Conservation (phyloP, 176 grass and related monocot species). For the Juncus effusus region DNA sequence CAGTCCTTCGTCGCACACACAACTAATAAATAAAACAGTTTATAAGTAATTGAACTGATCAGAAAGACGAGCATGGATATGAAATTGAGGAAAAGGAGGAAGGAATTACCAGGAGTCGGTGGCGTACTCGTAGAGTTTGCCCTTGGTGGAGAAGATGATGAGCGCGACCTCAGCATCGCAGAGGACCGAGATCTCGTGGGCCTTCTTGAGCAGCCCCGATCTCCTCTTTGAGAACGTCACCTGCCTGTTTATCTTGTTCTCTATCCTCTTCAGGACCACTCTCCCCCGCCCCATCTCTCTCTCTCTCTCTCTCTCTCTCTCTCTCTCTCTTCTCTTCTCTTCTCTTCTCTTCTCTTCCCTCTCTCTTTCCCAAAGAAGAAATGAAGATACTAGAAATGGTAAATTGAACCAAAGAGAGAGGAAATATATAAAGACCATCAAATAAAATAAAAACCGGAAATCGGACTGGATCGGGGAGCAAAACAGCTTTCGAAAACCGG, state of each 20-base stretch:
- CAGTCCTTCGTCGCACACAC: background rate
- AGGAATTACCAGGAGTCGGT: conserved; percentile 45
- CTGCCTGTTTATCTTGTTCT: conserved; percentile 95
- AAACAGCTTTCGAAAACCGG: conserved; percentile 23
- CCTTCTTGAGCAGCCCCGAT: conserved; percentile 85
- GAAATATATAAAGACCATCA: conserved; percentile 11
- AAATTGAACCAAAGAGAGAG: background rate
- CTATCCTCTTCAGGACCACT: conserved; percentile 94
- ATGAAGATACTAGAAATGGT: no score
- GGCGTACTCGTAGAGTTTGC: conserved; percentile 88
- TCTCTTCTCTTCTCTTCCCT: no score
- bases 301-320: no score
- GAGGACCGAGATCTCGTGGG: conserved; percentile 88
- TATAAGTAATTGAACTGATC: background rate
- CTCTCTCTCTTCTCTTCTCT: conserved; percentile 39
- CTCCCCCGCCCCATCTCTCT: conserved; percentile 75
- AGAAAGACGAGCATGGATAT: background rate
- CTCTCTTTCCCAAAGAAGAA: no score
- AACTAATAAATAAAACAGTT: background rate
- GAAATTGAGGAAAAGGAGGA: background rate
- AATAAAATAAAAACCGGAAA: conserved; percentile 16
- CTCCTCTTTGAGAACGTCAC: conserved; percentile 92
- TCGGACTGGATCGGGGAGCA: conserved; percentile 20
- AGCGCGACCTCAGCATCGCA: conserved; percentile 88
- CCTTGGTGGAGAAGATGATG: conserved; percentile 90